phyloP scores from a whole-genome alignment of 306 rosid species.

The Lathyrus aphaca region DNA sequence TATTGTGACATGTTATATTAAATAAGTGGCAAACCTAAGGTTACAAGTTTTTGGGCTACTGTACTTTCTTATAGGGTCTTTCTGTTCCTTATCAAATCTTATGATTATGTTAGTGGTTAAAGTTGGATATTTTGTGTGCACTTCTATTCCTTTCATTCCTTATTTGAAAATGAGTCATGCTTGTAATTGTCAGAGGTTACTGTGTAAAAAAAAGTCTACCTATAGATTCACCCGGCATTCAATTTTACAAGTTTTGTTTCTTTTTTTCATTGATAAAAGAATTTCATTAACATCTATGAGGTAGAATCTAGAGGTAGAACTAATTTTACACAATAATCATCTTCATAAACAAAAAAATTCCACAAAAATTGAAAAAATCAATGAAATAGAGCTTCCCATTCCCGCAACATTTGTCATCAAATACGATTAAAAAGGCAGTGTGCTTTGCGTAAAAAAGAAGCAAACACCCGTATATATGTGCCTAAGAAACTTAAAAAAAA shows the following conservation, averaged over 20 bases:
- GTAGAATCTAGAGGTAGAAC: no score
- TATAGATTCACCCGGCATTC: neutral
- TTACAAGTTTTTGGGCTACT: conserved; percentile 22
- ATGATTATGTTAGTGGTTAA: conserved; percentile 37
- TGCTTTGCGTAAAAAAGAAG: neutral
- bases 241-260: no score
- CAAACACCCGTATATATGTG: neutral
- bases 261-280: neutral
- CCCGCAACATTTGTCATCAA: neutral
- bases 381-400: neutral
- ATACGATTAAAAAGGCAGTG: neutral
- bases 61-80: neutral
- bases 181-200: conserved; percentile 9
- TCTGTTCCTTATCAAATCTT: conserved; percentile 9
- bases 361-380: neutral
- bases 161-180: conserved; percentile 24
- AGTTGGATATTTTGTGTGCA: conserved; percentile 23
- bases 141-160: neutral
- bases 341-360: neutral
- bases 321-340: no score
- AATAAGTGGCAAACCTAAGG: conserved; percentile 16
- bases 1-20: conserved; percentile 14
- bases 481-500: neutral
- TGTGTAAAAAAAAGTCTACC: neutral
- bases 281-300: neutral